Conservation (phyloP, 164 flowering plant genomes). For the Malania oleifera region DNA sequence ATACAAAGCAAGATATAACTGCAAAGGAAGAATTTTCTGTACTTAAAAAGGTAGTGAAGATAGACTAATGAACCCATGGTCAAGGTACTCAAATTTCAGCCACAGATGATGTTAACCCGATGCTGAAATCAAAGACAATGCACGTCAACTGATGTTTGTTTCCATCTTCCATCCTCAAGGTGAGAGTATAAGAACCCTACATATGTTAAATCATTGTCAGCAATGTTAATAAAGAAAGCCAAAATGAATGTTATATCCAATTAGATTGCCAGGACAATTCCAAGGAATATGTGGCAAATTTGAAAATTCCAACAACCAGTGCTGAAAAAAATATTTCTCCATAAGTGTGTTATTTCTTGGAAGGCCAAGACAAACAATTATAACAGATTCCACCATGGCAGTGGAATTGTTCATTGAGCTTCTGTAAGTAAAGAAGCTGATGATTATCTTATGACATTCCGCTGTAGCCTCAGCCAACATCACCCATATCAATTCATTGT, state of each 20-base stretch:
- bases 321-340: too few species aligned
- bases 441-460: too few species aligned
- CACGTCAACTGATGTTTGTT: constrained; percentile 50
- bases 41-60: background rate
- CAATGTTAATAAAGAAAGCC: background rate
- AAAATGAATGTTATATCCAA: background rate
- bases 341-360: too few species aligned
- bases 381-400: too few species aligned
- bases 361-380: too few species aligned
- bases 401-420: too few species aligned
- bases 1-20: background rate
- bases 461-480: too few species aligned
- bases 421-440: too few species aligned
- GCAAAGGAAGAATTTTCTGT: background rate
- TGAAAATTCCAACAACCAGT: too few species aligned
- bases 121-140: constrained; percentile 51
- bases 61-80: background rate
- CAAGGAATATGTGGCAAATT: too few species aligned
- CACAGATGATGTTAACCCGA: constrained; percentile 37
- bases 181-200: constrained; percentile 73
- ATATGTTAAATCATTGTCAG: background rate
- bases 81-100: constrained; percentile 26
- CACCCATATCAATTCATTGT: too few species aligned
- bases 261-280: background rate
- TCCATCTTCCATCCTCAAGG: constrained; percentile 51